Percentiles rank a stretch among this genome's conserved stretches.
These are phyloP conservation scores for Cardiospermum halicacabum DNA, from an alignment of 345 rosid genomes.

Conservation along the genomic window DNA sequence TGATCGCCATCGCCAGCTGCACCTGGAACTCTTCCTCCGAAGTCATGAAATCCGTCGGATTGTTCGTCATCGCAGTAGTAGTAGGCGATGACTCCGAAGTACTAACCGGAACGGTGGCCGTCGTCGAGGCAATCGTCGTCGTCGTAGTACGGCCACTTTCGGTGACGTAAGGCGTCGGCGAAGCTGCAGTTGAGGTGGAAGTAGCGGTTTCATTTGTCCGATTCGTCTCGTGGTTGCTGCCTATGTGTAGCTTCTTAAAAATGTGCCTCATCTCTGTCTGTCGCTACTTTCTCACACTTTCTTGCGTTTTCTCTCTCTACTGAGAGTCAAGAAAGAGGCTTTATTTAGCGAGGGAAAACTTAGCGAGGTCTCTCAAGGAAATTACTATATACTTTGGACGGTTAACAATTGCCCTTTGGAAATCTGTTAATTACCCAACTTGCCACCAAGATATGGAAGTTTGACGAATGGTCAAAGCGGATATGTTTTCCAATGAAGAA, in stretches of 20 bases:
- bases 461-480: not conserved
- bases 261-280: slow-evolving; percentile 69
- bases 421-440: not conserved
- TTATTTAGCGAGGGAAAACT: not conserved
- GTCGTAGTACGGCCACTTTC: slow-evolving; percentile 52
- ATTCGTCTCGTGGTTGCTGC: slow-evolving; percentile 62
- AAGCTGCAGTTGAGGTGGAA: slow-evolving; percentile 22
- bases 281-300: not conserved
- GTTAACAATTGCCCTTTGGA: not conserved
- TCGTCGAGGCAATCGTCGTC: slow-evolving; percentile 26
- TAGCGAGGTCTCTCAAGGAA: not conserved
- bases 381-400: not conserved
- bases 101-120: slow-evolving; percentile 26
- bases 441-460: not conserved
- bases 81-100: slow-evolving; percentile 20
- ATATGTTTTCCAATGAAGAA: not conserved
- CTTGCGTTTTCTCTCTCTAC: not conserved
- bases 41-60: slow-evolving; percentile 51
- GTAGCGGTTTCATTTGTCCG: slow-evolving; percentile 62
- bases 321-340: slow-evolving; percentile 6
- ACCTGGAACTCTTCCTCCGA: slow-evolving; percentile 97
- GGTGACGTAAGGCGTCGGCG: slow-evolving; percentile 22
- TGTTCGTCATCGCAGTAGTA: slow-evolving; percentile 23
- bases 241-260: slow-evolving; percentile 86
- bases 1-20: slow-evolving; percentile 92